Conservation (phyloP, 192 early-diverging fungal genomes). For the Gaertneriomyces sp. region DNA sequence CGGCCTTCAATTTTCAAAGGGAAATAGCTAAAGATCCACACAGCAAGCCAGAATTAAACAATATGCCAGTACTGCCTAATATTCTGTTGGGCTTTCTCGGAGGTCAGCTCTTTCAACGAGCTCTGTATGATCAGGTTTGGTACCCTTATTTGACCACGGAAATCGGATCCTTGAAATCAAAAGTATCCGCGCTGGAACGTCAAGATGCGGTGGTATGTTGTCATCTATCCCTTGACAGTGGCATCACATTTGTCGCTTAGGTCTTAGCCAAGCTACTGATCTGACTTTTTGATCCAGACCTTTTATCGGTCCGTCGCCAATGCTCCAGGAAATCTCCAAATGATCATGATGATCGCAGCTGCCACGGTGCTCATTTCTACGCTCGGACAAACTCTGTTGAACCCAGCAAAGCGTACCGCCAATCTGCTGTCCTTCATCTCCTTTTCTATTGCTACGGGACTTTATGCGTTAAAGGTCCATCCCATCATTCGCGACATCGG, state of each 20-base stretch:
- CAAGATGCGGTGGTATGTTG: constrained; percentile 22
- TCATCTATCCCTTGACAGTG: not conserved
- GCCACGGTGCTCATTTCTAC: constrained; percentile 11
- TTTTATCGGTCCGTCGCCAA: constrained; percentile 18
- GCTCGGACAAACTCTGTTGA: constrained; percentile 8
- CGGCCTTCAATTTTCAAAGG: too few relatives aligned
- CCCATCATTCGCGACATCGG: constrained; percentile 3
- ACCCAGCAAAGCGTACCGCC: not conserved
- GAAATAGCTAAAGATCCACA: too few relatives aligned
- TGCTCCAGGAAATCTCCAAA: constrained; percentile 8
- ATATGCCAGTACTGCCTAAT: not conserved
- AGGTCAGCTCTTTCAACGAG: constrained; percentile 20
- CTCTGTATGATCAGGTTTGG: constrained; percentile 20
- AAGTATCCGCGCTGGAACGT: constrained; percentile 15
- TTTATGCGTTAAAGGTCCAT: constrained; percentile 3
- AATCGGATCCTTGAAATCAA: constrained; percentile 8
- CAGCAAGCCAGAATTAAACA: not conserved
- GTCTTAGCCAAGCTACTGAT: too few relatives aligned
- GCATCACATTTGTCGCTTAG: too few relatives aligned
- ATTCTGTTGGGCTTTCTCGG: constrained; percentile 24
- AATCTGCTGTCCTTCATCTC: constrained; percentile 14
- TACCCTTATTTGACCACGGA: constrained; percentile 8
- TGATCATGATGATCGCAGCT: not conserved
- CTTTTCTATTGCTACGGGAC: constrained; percentile 2
- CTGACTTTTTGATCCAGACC: not conserved